phyloP scores from a whole-genome alignment of 352 stramenopile species.

The Phytophthora sp. region DNA sequence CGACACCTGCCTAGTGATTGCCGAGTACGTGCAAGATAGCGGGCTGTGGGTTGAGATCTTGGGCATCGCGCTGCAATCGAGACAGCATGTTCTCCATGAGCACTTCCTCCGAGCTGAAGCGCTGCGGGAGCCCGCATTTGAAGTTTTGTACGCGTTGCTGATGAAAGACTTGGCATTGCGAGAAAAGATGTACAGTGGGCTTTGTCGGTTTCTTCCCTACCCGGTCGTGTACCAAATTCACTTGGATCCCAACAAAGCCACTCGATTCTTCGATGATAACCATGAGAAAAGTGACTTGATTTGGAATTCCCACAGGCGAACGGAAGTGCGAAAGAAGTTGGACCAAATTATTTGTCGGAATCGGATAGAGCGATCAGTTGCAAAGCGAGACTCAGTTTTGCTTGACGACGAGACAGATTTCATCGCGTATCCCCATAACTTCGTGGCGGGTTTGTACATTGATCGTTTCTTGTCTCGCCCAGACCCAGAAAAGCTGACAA shows the following conservation, averaged over 20 bases:
- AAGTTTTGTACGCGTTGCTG: constrained; percentile 79
- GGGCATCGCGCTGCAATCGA: constrained; percentile 77
- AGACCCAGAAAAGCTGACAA: constrained; percentile 76
- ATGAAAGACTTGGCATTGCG: constrained; percentile 72
- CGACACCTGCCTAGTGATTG: constrained; percentile 75
- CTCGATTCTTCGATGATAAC: constrained; percentile 84
- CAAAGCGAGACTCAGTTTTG: constrained; percentile 82
- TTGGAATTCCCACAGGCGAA: constrained; percentile 82
- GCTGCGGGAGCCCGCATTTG: constrained; percentile 78
- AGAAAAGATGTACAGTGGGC: constrained; percentile 75
- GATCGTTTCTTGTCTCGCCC: constrained; percentile 74
- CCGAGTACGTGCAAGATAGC: constrained; percentile 75
- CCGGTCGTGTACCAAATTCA: constrained; percentile 87
- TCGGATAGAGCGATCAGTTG: constrained; percentile 66
- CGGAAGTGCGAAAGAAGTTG: constrained; percentile 75
- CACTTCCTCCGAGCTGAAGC: constrained; percentile 81
- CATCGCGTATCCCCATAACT: constrained; percentile 67
- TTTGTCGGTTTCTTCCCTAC: constrained; percentile 81
- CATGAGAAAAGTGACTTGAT: constrained; percentile 86
- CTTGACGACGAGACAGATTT: constrained; percentile 70
- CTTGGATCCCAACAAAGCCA: constrained; percentile 70
- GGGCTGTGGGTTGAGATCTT: constrained; percentile 84
- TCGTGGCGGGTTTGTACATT: constrained; percentile 77
- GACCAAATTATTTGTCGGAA: constrained; percentile 84
- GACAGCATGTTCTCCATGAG: constrained; percentile 82